Evolutionary conservation across 257 asterid species (phyloP).

Genomic region (Lycium barbarum): DNA sequence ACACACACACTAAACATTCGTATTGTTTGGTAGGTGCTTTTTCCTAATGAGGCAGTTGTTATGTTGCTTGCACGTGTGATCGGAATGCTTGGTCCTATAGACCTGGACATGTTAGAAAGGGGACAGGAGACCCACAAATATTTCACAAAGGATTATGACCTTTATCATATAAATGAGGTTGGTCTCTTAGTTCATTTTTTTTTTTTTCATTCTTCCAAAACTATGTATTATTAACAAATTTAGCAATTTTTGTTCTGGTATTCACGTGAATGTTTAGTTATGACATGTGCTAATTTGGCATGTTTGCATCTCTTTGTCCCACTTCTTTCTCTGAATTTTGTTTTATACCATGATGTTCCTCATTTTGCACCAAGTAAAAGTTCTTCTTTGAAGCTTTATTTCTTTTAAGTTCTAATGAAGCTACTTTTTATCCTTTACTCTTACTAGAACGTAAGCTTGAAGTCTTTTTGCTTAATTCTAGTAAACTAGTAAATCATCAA

Average conservation of each 20-base stretch:
- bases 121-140: constrained; percentile 85
- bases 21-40: constrained; percentile 71
- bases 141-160: constrained; percentile 79
- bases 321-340: neutral
- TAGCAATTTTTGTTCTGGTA: neutral
- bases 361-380: neutral
- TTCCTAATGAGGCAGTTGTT: constrained; percentile 81
- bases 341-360: neutral
- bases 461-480: neutral
- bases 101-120: constrained; percentile 63
- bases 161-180: constrained; percentile 75
- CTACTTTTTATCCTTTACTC: neutral
- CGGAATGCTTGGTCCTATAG: constrained; percentile 75
- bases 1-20: neutral
- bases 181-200: constrained; percentile 28
- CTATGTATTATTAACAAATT: neutral
- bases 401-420: neutral
- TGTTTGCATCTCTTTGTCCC: neutral
- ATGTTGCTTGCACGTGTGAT: constrained; percentile 78
- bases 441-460: neutral
- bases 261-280: neutral
- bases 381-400: neutral
- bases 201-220: neutral
- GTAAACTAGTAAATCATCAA: neutral
- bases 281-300: neutral